phyloP scores from a whole-genome alignment of 768 basidiomycete species.

The Rossbeevera mucosa region DNA sequence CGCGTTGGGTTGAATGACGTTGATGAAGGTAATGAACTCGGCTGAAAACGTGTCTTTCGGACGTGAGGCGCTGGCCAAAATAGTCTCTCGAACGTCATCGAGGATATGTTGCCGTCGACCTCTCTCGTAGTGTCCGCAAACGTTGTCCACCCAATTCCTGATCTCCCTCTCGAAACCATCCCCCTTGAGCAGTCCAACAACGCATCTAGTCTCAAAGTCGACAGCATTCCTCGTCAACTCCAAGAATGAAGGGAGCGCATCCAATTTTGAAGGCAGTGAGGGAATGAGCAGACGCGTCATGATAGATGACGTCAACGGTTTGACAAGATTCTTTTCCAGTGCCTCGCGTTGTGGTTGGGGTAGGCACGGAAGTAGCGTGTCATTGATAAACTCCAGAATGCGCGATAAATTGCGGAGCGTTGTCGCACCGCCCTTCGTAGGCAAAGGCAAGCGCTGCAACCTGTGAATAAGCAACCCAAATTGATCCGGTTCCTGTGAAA shows the following conservation, averaged over 20 bases:
- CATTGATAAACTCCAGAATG: conserved; percentile 59
- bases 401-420: conserved; percentile 51
- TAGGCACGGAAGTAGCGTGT: conserved; percentile 52
- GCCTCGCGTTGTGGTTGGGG: conserved; percentile 41
- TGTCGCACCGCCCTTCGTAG: conserved; percentile 34
- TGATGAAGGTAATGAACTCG: conserved; percentile 11
- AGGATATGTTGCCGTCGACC: conserved; percentile 64
- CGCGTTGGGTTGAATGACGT: neutral
- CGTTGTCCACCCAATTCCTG: conserved; percentile 62
- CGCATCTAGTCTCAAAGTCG: conserved; percentile 56
- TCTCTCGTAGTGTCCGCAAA: conserved; percentile 74
- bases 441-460: conserved; percentile 45
- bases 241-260: conserved; percentile 58
- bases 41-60: conserved; percentile 26
- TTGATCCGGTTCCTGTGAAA: conserved; percentile 32
- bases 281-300: conserved; percentile 65
- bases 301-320: conserved; percentile 55
- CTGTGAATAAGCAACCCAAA: conserved; percentile 37
- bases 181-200: conserved; percentile 48
- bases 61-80: conserved; percentile 34
- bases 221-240: conserved; percentile 53
- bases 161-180: conserved; percentile 49
- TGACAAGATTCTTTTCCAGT: conserved; percentile 57
- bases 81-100: conserved; percentile 52
- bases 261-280: conserved; percentile 62